phyloP scores from a whole-genome alignment of 2,329 filamentous ascomycete species.

The Fonsecaea pedrosoi region DNA sequence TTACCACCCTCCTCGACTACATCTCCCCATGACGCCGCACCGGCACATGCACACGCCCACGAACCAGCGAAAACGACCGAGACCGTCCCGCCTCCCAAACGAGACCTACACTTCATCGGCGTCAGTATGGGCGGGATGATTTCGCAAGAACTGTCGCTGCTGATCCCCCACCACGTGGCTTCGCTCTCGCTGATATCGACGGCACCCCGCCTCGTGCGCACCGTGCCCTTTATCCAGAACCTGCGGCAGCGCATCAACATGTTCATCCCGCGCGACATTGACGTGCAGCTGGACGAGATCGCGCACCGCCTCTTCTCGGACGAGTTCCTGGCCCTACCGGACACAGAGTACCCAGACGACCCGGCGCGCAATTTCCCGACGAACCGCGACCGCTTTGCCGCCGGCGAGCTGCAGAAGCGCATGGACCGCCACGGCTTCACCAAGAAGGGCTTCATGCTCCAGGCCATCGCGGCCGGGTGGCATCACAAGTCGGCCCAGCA shows the following conservation, averaged over 20 bases:
- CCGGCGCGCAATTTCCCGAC: constrained; percentile 63
- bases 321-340: constrained; percentile 56
- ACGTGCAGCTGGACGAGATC: constrained; percentile 69
- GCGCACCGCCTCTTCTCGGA: constrained; percentile 70
- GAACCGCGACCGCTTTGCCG: constrained; percentile 83
- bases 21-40: constrained; percentile 29
- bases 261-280: constrained; percentile 72
- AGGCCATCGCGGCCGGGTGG: constrained; percentile 79
- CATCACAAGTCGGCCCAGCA: constrained; percentile 76
- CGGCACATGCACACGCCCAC: no score
- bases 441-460: constrained; percentile 72
- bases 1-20: constrained; percentile 45
- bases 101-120: constrained; percentile 72
- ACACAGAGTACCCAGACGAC: constrained; percentile 39
- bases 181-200: constrained; percentile 68
- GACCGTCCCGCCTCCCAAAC: constrained; percentile 30
- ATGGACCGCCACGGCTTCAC: constrained; percentile 66
- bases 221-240: constrained; percentile 66
- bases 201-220: constrained; percentile 66
- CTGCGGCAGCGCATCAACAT: constrained; percentile 64
- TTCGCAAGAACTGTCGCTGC: constrained; percentile 72
- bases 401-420: constrained; percentile 77
- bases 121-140: constrained; percentile 93
- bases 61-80: no score
- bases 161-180: constrained; percentile 40